phyloP scores from a whole-genome alignment of 257 asterid species.

The Solanum corneliomulleri region DNA sequence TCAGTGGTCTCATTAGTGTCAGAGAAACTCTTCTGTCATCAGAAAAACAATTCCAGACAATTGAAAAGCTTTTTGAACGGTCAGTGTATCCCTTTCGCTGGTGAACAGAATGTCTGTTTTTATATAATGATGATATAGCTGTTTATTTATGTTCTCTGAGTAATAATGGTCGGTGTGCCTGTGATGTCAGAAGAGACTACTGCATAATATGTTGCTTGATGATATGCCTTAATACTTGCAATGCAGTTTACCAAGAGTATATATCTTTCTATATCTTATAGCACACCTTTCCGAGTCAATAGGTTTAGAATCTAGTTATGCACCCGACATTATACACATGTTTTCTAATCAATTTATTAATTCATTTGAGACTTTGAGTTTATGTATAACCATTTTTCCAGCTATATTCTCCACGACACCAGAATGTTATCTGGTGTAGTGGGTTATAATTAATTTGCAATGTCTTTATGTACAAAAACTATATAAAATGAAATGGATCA shows the following conservation, averaged over 20 bases:
- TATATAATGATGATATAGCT: neutral
- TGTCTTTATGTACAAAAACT: neutral
- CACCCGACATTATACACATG: neutral
- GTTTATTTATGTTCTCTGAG: neutral
- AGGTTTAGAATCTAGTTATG: neutral
- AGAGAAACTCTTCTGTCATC: conserved; percentile 98
- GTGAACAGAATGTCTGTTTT: neutral
- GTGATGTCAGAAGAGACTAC: neutral
- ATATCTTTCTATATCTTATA: neutral
- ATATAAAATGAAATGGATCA: neutral
- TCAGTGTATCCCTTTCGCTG: conserved; percentile 21
- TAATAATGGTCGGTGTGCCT: neutral
- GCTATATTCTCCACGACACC: neutral
- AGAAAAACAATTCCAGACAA: conserved; percentile 92
- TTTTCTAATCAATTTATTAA: neutral
- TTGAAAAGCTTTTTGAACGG: conserved; percentile 94
- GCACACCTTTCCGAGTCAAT: neutral
- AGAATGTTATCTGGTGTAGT: neutral
- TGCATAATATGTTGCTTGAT: neutral
- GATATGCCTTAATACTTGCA: neutral
- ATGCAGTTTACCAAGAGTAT: neutral
- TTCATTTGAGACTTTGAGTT: neutral
- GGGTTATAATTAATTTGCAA: neutral
- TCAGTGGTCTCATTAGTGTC: conserved; percentile 74
- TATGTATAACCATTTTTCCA: neutral